Percentiles rank a stretch among this genome's conserved stretches.
Conservation (phyloP, 495 filamentous ascomycete genomes). For the Daldinia grandis region DNA sequence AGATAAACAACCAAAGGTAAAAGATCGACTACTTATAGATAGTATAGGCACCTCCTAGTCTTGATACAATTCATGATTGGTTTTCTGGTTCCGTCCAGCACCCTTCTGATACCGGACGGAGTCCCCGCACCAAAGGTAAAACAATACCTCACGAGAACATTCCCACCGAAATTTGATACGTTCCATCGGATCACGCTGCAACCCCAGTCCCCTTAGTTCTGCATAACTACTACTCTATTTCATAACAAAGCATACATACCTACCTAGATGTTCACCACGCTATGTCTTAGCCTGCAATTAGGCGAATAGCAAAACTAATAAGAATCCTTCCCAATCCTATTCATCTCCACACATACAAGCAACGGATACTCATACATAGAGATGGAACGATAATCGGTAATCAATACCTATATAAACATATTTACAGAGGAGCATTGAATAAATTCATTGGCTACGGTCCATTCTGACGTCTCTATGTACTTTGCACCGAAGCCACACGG, state of each 20-base stretch:
- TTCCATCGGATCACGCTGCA: slow-evolving; percentile 5
- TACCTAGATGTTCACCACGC: background rate
- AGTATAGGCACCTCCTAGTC: background rate
- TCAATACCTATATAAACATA: background rate
- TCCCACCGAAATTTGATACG: background rate
- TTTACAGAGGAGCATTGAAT: background rate
- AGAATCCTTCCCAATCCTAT: background rate
- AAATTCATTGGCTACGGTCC: background rate
- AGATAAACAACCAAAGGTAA: background rate
- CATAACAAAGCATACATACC: background rate
- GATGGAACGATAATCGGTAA: background rate
- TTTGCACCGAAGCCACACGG: slow-evolving; percentile 1
- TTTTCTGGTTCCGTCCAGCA: background rate
- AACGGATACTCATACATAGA: background rate
- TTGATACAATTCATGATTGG: background rate
- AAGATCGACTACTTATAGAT: background rate
- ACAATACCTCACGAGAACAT: background rate
- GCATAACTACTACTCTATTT: background rate
- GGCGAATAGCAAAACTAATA: background rate
- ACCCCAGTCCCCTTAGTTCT: background rate
- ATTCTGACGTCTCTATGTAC: background rate
- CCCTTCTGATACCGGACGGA: background rate
- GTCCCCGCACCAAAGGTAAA: background rate
- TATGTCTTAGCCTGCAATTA: background rate
- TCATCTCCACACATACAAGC: background rate